A percentile compares a stretch with the other conserved stretches of the same genome.
Conservation (phyloP, 345 rosid species). For the Boechera stricta region DNA sequence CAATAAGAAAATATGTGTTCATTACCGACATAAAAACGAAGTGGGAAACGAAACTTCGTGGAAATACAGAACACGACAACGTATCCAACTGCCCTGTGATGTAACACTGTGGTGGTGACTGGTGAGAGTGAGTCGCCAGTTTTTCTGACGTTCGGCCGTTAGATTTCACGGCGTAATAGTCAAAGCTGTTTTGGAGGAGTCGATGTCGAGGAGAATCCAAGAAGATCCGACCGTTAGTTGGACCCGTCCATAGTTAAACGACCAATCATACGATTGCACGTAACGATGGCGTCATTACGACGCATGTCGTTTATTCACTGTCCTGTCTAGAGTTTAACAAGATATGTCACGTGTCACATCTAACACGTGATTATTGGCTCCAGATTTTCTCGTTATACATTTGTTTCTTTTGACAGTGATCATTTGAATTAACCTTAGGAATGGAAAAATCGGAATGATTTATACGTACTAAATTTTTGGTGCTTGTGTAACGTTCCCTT, state of each 20-base stretch:
- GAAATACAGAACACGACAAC: slow-evolving; percentile 17
- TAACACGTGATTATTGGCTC: too few relatives aligned
- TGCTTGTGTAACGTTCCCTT: too few relatives aligned
- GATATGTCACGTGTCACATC: too few relatives aligned
- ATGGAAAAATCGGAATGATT: too few relatives aligned
- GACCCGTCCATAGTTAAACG: neutral
- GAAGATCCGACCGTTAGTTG: slow-evolving; percentile 7
- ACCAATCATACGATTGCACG: neutral
- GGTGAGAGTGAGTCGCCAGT: slow-evolving; percentile 6
- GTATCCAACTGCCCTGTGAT: slow-evolving; percentile 25
- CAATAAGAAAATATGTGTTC: slow-evolving; percentile 2
- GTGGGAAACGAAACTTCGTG: slow-evolving; percentile 27
- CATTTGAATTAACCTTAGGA: too few relatives aligned
- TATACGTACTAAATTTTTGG: too few relatives aligned
- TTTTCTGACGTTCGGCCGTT: slow-evolving; percentile 4
- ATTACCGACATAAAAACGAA: slow-evolving; percentile 34
- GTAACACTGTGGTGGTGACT: neutral
- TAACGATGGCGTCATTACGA: neutral
- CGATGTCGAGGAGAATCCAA: neutral
- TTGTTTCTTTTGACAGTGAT: too few relatives aligned
- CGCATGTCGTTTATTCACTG: neutral
- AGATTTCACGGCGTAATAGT: slow-evolving; percentile 25
- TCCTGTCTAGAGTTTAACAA: too few relatives aligned
- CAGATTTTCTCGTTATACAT: too few relatives aligned
- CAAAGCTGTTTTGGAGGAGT: neutral